These are phyloP conservation scores for Bipolaris bicolor DNA, from an alignment of 2,329 filamentous ascomycete species.

Conservation along the genomic window DNA sequence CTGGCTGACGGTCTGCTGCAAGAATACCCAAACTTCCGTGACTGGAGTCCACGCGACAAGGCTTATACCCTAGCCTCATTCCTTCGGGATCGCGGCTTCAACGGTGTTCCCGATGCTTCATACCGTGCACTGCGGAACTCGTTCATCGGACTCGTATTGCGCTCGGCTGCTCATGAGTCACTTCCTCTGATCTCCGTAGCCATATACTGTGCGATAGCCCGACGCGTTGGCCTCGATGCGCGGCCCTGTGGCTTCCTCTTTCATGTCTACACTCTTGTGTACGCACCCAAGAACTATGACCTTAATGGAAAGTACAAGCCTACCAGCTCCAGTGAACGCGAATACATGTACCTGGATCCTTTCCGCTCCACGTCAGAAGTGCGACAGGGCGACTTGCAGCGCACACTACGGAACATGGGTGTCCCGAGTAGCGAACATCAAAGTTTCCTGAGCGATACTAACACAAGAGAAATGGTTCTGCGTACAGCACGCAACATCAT, in stretches of 20 bases:
- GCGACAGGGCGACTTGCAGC: slow-evolving; percentile 62
- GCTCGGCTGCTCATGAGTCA: slow-evolving; percentile 74
- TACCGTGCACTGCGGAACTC: slow-evolving; percentile 87
- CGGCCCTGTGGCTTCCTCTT: slow-evolving; percentile 81
- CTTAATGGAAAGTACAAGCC: slow-evolving; percentile 51
- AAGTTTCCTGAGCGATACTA: slow-evolving; percentile 68
- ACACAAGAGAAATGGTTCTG: slow-evolving; percentile 70
- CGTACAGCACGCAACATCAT: slow-evolving; percentile 83
- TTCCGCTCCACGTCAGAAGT: slow-evolving; percentile 75
- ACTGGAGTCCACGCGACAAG: slow-evolving; percentile 67
- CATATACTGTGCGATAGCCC: slow-evolving; percentile 83
- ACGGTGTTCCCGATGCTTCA: slow-evolving; percentile 72
- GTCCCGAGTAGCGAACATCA: slow-evolving; percentile 47
- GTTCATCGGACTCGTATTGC: slow-evolving; percentile 82
- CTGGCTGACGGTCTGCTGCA: slow-evolving; percentile 64
- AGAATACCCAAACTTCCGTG: slow-evolving; percentile 60
- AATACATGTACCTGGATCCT: slow-evolving; percentile 82
- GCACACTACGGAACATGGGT: slow-evolving; percentile 63
- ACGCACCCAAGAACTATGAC: slow-evolving; percentile 64
- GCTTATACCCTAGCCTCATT: slow-evolving; percentile 72
- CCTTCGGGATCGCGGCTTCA: slow-evolving; percentile 70
- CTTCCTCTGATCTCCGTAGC: slow-evolving; percentile 84
- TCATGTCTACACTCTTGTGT: slow-evolving; percentile 82
- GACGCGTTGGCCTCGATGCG: slow-evolving; percentile 75
- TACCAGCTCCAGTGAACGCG: slow-evolving; percentile 29